Evolutionary conservation across 1,139 yeast species (phyloP), one percentile per base, ranked within the genome.

Genomic region (Pichia cactophila): DNA sequence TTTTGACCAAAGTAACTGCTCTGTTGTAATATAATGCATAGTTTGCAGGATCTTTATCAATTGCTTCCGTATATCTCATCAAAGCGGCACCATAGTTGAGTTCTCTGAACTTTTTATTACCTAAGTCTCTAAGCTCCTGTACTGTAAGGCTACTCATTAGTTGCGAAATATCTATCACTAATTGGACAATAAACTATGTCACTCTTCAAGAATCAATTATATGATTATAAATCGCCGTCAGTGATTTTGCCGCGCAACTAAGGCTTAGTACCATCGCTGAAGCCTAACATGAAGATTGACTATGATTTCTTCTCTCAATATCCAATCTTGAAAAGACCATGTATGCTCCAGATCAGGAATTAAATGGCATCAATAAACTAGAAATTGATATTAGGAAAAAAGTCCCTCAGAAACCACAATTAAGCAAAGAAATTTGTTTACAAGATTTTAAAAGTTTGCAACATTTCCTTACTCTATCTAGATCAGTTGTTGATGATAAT

Each of bases 401-500:
- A 4, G 55, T 60, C 12, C 65, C 63, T 1, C 36, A 26, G 2
- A 51, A 52, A 5, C 66, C 66, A 10, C 33, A 41, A 8, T 44
- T 61, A 4, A 58, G 60, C 0, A 59, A 69, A 35, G 62, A 63
- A 31, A 59, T 69, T 20, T 75, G 80, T 50, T 53, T 70, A 6
- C 60, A 67, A 14, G 69, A 58, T 33, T 43, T 70, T 3, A 65
- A 66, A 31, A 66, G 74, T 0, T 59, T 74, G 1, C 65, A 73
- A 44, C 61, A 71, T 12, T 75, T 75, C 52, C 56, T 75, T 33
- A 61, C 67, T 28, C 52, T 67, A 1, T 66, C 77, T n/a, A 63
- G 80, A 53, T 62, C 63, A 46, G 63, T 67, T 3, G 66, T 72
- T 36, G 80, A 75, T 53, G 79, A 74, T 55, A 69, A 68, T 2